Base-by-base conservation (phyloP, 345 rosid genomes). In the Pistacia atlantica region DNA sequence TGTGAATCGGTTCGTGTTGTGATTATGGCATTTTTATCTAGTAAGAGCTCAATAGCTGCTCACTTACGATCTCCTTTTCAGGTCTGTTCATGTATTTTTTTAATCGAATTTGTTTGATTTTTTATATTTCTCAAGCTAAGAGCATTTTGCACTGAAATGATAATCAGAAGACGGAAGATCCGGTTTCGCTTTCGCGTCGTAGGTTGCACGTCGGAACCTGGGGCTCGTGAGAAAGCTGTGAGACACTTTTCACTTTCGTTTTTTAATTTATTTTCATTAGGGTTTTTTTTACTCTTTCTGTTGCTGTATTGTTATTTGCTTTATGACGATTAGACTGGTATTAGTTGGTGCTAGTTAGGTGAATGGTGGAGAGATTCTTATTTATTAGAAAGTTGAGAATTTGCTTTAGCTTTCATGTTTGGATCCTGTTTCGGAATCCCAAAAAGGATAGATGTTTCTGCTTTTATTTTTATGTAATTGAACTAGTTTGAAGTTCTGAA, bases 211-310 rank as follows among this genome's bases (percentile, higher is more conserved):
- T 92, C 49, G 93, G 93, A 90, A 59, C 90, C 83, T 0, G 99
- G 98, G 22, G 82, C 91, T 78, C 97, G 99, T 18, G 99, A 93
- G 85, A 87, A 91, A 91, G 93, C 97, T 83, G 99, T 96, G 76
- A 86, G 97, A 73, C 35, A 75, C 33, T 20, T 58, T 65, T 72
- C 63, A 62, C 46, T 35, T 45, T 22, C n/a, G 55, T 68, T 16
- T 52, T 17, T 57, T 46, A 64, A 25, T 73, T 11, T 5, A 20
- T 37, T 33, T 35, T 67, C 11, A 3, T 35, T 69, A 67, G 71
- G 70, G 38, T 57, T 76, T 59, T 14, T 38, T 62, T 46, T 20
- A 16, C 57, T 13, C 17, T 54, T 16, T 54, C 18, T 54, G 57
- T 28, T 58, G n/a, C 25, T n/a, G 45, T 5, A 22, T 67, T 13